phyloP scores from a whole-genome alignment of 2,329 filamentous ascomycete species.

The Penicillium thymicola region DNA sequence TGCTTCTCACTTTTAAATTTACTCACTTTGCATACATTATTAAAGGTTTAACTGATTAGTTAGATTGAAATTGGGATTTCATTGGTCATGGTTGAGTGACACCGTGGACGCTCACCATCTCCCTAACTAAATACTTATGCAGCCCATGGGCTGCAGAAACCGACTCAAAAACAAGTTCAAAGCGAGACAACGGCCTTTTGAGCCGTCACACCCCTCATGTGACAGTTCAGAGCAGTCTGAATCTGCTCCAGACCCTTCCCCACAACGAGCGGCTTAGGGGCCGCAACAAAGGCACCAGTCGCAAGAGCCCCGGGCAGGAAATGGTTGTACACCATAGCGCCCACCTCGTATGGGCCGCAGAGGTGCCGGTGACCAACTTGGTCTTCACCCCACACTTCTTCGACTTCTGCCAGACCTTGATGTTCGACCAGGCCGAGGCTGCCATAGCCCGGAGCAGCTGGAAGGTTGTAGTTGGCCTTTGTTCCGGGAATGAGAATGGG shows the following conservation, averaged over 20 bases:
- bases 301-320: conserved; percentile 1
- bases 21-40: neutral
- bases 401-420: neutral
- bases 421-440: neutral
- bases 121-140: neutral
- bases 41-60: too few relatives aligned
- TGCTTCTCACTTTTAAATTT: neutral
- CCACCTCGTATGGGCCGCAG: neutral
- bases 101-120: too few relatives aligned
- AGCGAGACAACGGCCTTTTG: neutral
- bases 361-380: neutral
- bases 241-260: neutral
- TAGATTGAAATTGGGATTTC: neutral
- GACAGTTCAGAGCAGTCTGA: neutral
- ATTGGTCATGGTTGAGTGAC: too few relatives aligned
- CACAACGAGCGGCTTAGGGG: neutral
- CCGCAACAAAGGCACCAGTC: neutral
- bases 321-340: neutral
- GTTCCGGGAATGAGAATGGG: neutral
- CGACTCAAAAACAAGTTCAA: neutral
- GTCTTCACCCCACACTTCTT: neutral
- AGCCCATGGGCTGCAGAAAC: neutral
- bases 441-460: neutral
- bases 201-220: neutral
- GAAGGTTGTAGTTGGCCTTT: neutral